phyloP scores from a whole-genome alignment of 441 rosid species.

The Metrosideros polymorpha region DNA sequence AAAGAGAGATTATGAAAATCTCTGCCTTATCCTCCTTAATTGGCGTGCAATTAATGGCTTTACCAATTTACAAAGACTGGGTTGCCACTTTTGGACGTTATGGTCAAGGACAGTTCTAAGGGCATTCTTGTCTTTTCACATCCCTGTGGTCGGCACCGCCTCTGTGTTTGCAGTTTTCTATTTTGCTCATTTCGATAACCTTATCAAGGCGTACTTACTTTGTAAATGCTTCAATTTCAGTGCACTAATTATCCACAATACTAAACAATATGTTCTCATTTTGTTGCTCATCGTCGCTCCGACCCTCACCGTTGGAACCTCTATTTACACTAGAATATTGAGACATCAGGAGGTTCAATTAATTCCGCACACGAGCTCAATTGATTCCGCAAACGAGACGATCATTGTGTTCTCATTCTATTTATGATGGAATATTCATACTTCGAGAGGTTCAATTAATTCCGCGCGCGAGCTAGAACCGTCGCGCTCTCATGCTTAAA shows the following conservation, averaged over 20 bases:
- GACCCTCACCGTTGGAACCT: neutral
- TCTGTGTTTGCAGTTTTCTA: neutral
- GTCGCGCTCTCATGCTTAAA: neutral
- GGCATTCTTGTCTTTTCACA: neutral
- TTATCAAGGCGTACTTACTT: neutral
- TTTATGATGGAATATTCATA: neutral
- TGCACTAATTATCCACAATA: neutral
- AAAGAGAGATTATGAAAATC: neutral
- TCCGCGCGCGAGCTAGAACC: slow-evolving; percentile 1
- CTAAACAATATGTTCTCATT: neutral
- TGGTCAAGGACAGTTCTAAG: neutral
- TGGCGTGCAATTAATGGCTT: too few species aligned
- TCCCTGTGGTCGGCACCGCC: neutral
- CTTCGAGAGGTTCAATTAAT: neutral
- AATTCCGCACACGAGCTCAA: neutral
- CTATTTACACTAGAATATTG: neutral
- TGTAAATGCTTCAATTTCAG: neutral
- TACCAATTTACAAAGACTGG: neutral
- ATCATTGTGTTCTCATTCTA: neutral
- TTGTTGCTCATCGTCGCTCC: neutral
- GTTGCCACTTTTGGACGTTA: neutral
- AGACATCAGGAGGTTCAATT: neutral
- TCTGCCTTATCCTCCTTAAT: neutral
- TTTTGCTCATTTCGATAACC: neutral
- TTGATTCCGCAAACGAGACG: neutral